phyloP scores from a whole-genome alignment of 179 eudicot species.

The Silene vulgaris region DNA sequence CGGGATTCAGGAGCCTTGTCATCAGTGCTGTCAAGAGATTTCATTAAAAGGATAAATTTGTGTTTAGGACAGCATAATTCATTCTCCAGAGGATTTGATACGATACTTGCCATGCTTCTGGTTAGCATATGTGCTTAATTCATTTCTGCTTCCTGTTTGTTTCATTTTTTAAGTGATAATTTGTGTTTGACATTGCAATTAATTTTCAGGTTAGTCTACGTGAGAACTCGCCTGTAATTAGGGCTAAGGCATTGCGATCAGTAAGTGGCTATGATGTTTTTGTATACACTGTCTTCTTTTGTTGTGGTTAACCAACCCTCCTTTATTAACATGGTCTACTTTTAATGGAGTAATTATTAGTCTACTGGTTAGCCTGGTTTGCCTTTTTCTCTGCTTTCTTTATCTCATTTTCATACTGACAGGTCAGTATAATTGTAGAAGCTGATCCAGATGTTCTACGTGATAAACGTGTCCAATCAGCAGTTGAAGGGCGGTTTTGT shows the following conservation, averaged over 20 bases:
- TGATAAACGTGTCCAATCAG: slow-evolving; percentile 76
- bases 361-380: not conserved
- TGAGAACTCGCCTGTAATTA: slow-evolving; percentile 92
- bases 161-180: not conserved
- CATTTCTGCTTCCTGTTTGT: slow-evolving; percentile 12
- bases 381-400: slow-evolving; percentile 7
- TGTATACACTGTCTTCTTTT: not conserved
- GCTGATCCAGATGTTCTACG: slow-evolving; percentile 98
- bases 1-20: slow-evolving; percentile 63
- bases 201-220: slow-evolving; percentile 73
- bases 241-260: slow-evolving; percentile 94
- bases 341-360: not conserved
- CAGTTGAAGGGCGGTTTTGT: slow-evolving; percentile 96
- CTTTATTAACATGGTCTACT: not conserved
- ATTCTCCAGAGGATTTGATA: slow-evolving; percentile 95
- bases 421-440: slow-evolving; percentile 97
- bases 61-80: slow-evolving; percentile 80
- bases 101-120: slow-evolving; percentile 88
- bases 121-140: slow-evolving; percentile 36
- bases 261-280: slow-evolving; percentile 47
- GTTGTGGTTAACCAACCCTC: not conserved
- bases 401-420: slow-evolving; percentile 27
- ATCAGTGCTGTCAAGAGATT: slow-evolving; percentile 61
- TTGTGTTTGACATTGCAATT: slow-evolving; percentile 7
- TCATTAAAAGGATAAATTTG: slow-evolving; percentile 61